Base-by-base conservation (phyloP, 2,329 filamentous ascomycete species). In the Sphaerostilbella broomeana region DNA sequence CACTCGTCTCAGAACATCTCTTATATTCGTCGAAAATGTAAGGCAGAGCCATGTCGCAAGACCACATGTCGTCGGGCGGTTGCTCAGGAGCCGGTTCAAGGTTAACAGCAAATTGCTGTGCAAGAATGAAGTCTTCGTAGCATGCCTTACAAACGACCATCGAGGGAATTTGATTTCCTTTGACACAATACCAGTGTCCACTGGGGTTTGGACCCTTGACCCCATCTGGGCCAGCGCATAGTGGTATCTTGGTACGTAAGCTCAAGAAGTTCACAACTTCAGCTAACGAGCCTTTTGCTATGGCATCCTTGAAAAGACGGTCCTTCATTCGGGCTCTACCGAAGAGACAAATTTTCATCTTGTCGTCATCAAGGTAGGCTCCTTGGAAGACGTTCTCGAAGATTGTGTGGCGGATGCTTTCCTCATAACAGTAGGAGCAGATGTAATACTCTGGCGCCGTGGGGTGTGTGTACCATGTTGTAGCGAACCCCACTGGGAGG, bases 71-170 rank as follows among this genome's bases (percentile, higher is more conserved):
- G 27, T 30, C 27, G 7, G 7, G 10, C 9, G 8, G 12, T 30
- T 30, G 27, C 12, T 30, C 12, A 9, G 8, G 7, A n/a, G 8
- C 8, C 27, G 27, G 27, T 13, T 30, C 27, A 30, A 30, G 15
- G n/a, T 30, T 8, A 7, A 45, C 25, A 0, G 36, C 21, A 12
- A 45, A 44, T 1, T 44, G 13, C 10, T 46, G 45, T 9, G 27
- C 39, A 5, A 40, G 22, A 2, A 50, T 21, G 7, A 31, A 24
- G 7, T 50, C 47, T 16, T 45, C 44, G 25, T 40, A 30, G 22
- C 47, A 50, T 1, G 47, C 43, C 13, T 48, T 38, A 19, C 47
- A 50, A 3, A 38, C 35, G 10, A 40, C 15, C 19, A 48, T 27
- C 4, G 41, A 38, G 27, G 27, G 27, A 30, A 30, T 30, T 8